Base-by-base conservation (phyloP, 2,329 filamentous ascomycete species). In the Hypoxylon sp. region DNA sequence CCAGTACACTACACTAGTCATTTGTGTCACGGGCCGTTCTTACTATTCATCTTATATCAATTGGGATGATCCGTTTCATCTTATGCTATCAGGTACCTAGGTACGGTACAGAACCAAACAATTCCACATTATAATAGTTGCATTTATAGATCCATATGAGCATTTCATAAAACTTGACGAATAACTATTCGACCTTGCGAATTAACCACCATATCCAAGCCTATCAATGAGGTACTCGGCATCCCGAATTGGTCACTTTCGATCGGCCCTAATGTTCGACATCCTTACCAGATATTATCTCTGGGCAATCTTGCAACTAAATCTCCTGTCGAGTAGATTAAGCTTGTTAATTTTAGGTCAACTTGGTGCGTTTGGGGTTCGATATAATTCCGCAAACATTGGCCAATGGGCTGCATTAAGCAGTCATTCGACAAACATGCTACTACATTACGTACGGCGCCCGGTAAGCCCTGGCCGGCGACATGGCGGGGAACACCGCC, bases 261-360 rank as follows among this genome's bases (percentile, higher is more conserved):
- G 31, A 54, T 59, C 62, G 62, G 62, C 42, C 55, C 55, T 53
- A 65, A 59, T 52, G 35, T 50, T 47, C 39, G 54, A 55, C 48
- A 42, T 48, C n/a, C 19, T 46, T 26, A 55, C 24, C 19, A 44
- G 22, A 53, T 42, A 54, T 9, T 50, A 51, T 31, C 13, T 48
- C 37, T 29, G 48, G 39, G 50, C 31, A 62, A 62, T 48, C 29
- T 48, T 39, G 46, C 37, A 26, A 54, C 42, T 37, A 46, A 37
- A 39, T 19, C 19, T 54, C 42, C 58, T 54, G 29, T 54, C 58
- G 33, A 50, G 42, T 52, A 14, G 59, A 29, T 37, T 24, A 35
- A 31, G 26, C 31, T 13, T 35, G 35, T 53, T 46, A 48, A 48
- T 35, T 52, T 51, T 56, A 53, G 48, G 37, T 37, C 35, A 37